phyloP scores from a whole-genome alignment of 352 stramenopile species.

The Pythium aristosporum region DNA sequence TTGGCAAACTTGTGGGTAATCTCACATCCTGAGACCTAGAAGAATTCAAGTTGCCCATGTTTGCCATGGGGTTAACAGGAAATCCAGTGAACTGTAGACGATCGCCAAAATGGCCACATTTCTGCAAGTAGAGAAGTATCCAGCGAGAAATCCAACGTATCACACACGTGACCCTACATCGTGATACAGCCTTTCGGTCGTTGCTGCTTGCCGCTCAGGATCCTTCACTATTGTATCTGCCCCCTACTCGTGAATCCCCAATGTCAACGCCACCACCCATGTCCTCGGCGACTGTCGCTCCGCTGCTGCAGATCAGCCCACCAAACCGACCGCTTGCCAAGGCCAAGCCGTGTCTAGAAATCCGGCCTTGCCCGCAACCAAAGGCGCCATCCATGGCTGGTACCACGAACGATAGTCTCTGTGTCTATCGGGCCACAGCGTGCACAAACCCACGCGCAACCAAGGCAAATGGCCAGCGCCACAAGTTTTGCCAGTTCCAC shows the following conservation, averaged over 20 bases:
- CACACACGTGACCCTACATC: not conserved
- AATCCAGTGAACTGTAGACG: conserved; percentile 15
- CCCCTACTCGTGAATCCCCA: not conserved
- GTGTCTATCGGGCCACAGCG: conserved; percentile 9
- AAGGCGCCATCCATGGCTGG: not conserved
- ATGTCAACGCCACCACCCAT: not conserved
- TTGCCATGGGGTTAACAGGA: not conserved
- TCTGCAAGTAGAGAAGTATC: conserved; percentile 4
- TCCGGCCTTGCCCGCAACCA: not conserved
- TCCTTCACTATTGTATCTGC: too few relatives aligned
- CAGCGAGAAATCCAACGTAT: conserved; percentile 15
- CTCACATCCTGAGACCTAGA: too few relatives aligned
- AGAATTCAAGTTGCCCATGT: too few relatives aligned
- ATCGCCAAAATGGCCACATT: conserved; percentile 17
- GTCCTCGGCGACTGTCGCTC: too few relatives aligned
- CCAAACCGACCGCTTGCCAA: conserved; percentile 5
- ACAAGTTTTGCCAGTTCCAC: conserved; percentile 35
- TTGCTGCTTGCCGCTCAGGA: too few relatives aligned
- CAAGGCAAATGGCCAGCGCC: conserved; percentile 28
- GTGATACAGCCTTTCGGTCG: too few relatives aligned
- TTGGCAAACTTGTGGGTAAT: too few relatives aligned
- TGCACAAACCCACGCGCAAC: conserved; percentile 27
- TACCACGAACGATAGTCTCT: not conserved
- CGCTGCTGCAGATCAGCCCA: not conserved
- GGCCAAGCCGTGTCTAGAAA: not conserved